Conservation (phyloP, 306 rosid genomes). For the Sicyos edulis region DNA sequence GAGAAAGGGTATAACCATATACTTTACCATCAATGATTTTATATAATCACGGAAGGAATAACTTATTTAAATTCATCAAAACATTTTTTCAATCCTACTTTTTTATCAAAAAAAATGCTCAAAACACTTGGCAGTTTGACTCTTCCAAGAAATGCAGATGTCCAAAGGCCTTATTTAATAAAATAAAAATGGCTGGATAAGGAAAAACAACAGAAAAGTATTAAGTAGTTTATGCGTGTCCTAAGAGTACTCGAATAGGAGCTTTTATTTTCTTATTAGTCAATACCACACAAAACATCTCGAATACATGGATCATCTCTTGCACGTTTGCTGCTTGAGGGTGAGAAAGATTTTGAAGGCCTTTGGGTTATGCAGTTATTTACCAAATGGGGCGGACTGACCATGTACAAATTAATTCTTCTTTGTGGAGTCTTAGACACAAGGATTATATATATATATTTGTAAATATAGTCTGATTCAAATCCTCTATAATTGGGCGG, state of each 20-base stretch:
- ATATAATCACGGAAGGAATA: neutral
- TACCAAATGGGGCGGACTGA: too few species aligned
- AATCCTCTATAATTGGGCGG: too few species aligned
- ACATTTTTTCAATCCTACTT: neutral
- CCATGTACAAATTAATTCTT: too few species aligned
- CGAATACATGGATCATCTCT: too few species aligned
- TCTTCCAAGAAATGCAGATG: neutral
- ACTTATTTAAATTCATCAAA: neutral
- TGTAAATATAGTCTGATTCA: too few species aligned
- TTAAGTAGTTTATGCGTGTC: neutral
- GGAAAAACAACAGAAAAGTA: neutral
- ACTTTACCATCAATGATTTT: neutral
- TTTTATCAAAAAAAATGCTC: neutral
- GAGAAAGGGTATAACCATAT: neutral
- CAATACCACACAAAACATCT: neutral
- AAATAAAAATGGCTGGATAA: neutral
- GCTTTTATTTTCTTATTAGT: neutral
- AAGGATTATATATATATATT: too few species aligned
- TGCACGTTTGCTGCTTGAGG: too few species aligned
- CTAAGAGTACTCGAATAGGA: neutral
- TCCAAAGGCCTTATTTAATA: neutral
- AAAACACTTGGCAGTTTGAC: neutral
- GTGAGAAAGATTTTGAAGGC: too few species aligned
- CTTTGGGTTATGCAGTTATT: too few species aligned
- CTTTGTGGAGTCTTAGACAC: too few species aligned